These are phyloP conservation scores for Fraxinus quadrangulata DNA, from an alignment of 257 asterid genomes.

Conservation along the genomic window DNA sequence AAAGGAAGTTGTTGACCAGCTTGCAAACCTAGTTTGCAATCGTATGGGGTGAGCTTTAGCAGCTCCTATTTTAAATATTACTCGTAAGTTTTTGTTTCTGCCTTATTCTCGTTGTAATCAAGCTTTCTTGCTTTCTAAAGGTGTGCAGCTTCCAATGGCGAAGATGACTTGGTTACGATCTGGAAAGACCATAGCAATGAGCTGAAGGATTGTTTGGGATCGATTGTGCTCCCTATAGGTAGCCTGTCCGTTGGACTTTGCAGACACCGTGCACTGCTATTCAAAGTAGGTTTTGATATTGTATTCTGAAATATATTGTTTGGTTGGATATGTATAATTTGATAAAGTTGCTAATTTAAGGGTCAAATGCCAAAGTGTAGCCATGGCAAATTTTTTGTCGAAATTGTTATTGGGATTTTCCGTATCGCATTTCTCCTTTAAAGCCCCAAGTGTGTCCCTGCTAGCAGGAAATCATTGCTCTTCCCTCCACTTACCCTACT, in stretches of 20 bases:
- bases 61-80: conserved; percentile 10
- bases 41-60: conserved; percentile 83
- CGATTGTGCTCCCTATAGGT: conserved; percentile 84
- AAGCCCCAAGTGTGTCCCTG: neutral
- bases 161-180: conserved; percentile 57
- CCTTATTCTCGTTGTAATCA: conserved; percentile 29
- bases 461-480: neutral
- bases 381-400: neutral
- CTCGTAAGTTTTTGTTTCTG: neutral
- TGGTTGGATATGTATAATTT: conserved; percentile 15
- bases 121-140: conserved; percentile 49
- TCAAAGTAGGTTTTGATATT: conserved; percentile 59
- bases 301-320: neutral
- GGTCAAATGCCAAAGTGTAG: neutral
- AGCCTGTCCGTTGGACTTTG: conserved; percentile 80
- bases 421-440: neutral
- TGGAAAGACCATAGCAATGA: conserved; percentile 85
- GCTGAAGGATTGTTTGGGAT: conserved; percentile 78
- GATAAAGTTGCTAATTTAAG: conserved; percentile 10
- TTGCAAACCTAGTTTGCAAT: conserved; percentile 87
- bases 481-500: neutral
- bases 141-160: conserved; percentile 65
- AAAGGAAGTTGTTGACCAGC: conserved; percentile 83
- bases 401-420: neutral
- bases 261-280: conserved; percentile 81